Evolutionary conservation across 2,329 filamentous ascomycete species (phyloP).

Genomic region (Microsporum canis): DNA sequence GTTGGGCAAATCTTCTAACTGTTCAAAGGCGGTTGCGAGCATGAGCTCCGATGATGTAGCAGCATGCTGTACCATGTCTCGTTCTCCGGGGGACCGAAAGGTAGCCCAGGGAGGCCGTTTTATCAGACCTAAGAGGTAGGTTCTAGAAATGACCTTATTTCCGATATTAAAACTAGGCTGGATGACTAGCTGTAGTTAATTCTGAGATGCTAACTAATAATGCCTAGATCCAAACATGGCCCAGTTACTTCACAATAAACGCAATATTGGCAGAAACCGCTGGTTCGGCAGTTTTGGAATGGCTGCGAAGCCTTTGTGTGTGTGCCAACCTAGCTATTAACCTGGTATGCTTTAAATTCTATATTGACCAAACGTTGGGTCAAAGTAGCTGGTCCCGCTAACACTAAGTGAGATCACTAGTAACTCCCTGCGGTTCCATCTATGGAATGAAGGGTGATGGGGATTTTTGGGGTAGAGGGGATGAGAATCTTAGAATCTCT

Average conservation of each 20-base stretch:
- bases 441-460: background rate
- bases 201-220: background rate
- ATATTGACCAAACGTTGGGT: background rate
- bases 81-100: constrained; percentile 45
- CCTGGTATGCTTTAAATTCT: background rate
- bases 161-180: background rate
- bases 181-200: background rate
- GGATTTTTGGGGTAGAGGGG: background rate
- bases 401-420: background rate
- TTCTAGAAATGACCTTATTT: background rate
- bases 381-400: background rate
- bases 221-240: background rate
- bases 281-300: background rate
- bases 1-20: background rate
- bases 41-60: constrained; percentile 69
- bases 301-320: background rate
- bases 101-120: constrained; percentile 39
- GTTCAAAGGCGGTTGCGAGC: constrained; percentile 58
- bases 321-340: background rate
- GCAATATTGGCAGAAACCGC: background rate
- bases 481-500: background rate
- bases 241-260: background rate
- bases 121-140: constrained; percentile 22
- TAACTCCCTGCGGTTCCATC: background rate
- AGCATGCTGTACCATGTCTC: constrained; percentile 80